Evolutionary conservation across 352 stramenopile species (phyloP).

Genomic region (Pythium periplocum): DNA sequence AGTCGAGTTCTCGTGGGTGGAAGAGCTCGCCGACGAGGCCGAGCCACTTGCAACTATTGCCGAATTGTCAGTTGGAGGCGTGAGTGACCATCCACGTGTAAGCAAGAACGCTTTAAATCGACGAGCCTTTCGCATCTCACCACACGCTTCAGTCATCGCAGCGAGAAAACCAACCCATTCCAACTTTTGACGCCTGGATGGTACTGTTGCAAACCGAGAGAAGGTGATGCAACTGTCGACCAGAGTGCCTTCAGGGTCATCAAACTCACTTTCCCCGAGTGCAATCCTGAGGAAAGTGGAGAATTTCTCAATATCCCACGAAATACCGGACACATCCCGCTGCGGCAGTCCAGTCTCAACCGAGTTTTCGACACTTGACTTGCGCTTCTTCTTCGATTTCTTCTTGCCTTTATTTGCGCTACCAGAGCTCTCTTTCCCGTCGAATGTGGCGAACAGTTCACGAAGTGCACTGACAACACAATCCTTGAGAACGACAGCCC

Average conservation of each 20-base stretch:
- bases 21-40: too few species aligned
- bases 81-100: not conserved
- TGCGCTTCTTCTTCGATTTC: slow-evolving; percentile 52
- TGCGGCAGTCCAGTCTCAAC: too few species aligned
- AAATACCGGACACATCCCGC: too few species aligned
- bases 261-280: slow-evolving; percentile 7
- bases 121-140: not conserved
- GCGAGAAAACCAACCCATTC: slow-evolving; percentile 14
- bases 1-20: too few species aligned
- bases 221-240: slow-evolving; percentile 58
- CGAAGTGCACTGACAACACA: slow-evolving; percentile 3
- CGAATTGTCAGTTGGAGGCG: too few species aligned
- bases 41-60: too few species aligned
- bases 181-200: slow-evolving; percentile 4
- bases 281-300: slow-evolving; percentile 33
- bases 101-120: not conserved
- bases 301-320: slow-evolving; percentile 70
- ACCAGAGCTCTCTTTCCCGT: not conserved
- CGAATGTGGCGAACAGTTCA: slow-evolving; percentile 10
- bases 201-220: slow-evolving; percentile 20
- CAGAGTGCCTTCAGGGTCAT: slow-evolving; percentile 16
- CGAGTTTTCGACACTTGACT: slow-evolving; percentile 6
- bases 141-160: slow-evolving; percentile 11
- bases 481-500: slow-evolving; percentile 6
- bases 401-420: not conserved